phyloP scores from a whole-genome alignment of 306 rosid genomes.

The Lagenaria siceraria region DNA sequence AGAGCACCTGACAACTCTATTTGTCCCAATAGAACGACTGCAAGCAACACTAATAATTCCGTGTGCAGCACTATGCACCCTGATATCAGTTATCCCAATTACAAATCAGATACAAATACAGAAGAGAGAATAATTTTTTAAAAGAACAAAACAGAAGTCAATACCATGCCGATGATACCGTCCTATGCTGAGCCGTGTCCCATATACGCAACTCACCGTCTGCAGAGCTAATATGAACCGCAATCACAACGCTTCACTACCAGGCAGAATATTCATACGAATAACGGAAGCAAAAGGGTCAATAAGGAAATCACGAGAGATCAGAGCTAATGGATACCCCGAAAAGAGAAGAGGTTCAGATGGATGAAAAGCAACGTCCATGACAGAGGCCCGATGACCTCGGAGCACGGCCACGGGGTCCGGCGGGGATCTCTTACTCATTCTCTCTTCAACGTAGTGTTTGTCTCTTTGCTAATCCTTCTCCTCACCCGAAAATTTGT shows the following conservation, averaged over 20 bases:
- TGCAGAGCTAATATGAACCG: conserved; percentile 32
- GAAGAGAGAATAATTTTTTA: background rate
- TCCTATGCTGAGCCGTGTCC: conserved; percentile 68
- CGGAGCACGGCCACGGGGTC: conserved; percentile 83
- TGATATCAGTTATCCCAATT: conserved; percentile 11
- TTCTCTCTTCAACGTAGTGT: conserved; percentile 49
- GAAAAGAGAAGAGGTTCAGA: conserved; percentile 45
- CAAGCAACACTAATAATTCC: conserved; percentile 60
- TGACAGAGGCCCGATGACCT: conserved; percentile 85
- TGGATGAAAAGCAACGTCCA: conserved; percentile 60
- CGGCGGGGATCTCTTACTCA: conserved; percentile 61
- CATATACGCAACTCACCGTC: conserved; percentile 85
- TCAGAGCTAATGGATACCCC: conserved; percentile 23
- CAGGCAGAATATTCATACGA: background rate
- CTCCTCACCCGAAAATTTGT: conserved; percentile 29
- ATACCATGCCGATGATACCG: conserved; percentile 70
- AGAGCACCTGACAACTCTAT: conserved; percentile 62
- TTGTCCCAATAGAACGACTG: conserved; percentile 43
- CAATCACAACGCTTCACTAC: background rate
- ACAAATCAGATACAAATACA: background rate
- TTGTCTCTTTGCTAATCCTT: background rate
- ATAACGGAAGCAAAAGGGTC: background rate
- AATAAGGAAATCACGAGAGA: background rate
- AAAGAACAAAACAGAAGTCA: background rate
- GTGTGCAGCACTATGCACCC: conserved; percentile 81